phyloP scores from a whole-genome alignment of 345 rosid species.

The Murraya paniculata region DNA sequence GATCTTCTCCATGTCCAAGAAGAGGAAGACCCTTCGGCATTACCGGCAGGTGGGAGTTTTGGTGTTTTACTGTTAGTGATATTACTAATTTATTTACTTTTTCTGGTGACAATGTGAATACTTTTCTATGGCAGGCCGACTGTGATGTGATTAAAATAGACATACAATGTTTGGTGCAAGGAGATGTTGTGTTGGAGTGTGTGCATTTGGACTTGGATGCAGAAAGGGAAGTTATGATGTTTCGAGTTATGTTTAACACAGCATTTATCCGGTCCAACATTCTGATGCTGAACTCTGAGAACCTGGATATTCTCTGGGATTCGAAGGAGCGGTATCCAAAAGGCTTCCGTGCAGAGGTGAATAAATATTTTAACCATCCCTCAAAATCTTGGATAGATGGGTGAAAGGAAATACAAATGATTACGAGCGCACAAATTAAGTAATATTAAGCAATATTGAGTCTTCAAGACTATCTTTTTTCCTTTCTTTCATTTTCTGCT shows the following conservation, averaged over 20 bases:
- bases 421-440: neutral
- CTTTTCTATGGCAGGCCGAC: constrained; percentile 61
- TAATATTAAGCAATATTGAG: neutral
- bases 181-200: constrained; percentile 96
- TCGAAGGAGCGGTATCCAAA: constrained; percentile 91
- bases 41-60: constrained; percentile 64
- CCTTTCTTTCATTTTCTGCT: neutral
- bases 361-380: constrained; percentile 4
- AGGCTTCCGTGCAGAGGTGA: constrained; percentile 94
- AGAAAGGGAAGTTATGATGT: constrained; percentile 98
- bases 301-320: constrained; percentile 97
- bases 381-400: constrained; percentile 1
- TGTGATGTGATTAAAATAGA: constrained; percentile 97
- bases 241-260: constrained; percentile 94
- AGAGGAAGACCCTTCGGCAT: constrained; percentile 67
- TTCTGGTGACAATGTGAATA: constrained; percentile 12
- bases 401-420: constrained; percentile 4
- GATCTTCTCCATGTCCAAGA: constrained; percentile 82
- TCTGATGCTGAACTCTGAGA: constrained; percentile 87
- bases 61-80: neutral
- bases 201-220: constrained; percentile 89
- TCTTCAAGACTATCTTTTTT: neutral
- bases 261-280: constrained; percentile 98
- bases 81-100: constrained; percentile 8
- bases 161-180: constrained; percentile 94